Base-by-base conservation (phyloP, 208 protist genomes). In the Porcisia hertigi region DNA sequence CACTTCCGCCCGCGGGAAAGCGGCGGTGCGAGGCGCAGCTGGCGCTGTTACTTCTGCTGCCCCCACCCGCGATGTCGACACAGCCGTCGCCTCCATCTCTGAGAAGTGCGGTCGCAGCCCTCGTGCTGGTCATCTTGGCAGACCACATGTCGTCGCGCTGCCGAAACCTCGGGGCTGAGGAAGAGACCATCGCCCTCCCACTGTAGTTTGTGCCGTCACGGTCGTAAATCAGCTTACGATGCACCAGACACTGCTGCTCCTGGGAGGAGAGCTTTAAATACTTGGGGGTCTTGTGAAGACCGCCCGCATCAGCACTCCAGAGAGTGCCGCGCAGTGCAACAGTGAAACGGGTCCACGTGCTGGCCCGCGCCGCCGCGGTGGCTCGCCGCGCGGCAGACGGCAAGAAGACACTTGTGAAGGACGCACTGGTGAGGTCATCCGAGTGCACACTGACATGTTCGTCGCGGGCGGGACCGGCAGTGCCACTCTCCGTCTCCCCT, bases 231-330 rank as follows among this genome's bases (percentile, higher is more conserved):
- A 96, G 67, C 76, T 96, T 96, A 47, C 91, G 85, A 55, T 84
- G 93, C 71, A 94, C 70, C 62, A 96, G 78, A 20, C 79, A 75
- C 79, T 89, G 86, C 82, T 97, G 90, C 81, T 97, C 90, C 43
- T 80, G 76, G 43, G 81, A 79, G 4, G 76, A 84, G 1, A 96
- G 77, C 58, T 85, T 82, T 43, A 94, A 86, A 73, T 91, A 97
- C 78, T 85, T 84, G 65, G 36, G 39, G 9, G 54, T 47, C 25
- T 80, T 67, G 45, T 52, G 70, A 25, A 85, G 77, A 12, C 81
- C 83, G 39, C 81, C 84, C 25, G 82, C 80, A 52, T 91, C 91
- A 41, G 82, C 23, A 69, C 86, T 85, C 93, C 93, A 97, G 39
- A 97, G 88, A 8, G 91, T 94, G 8, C 89, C 89, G 30, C 88